Evolutionary conservation across 2,329 filamentous ascomycete species (phyloP).

Genomic region (Teratosphaeria pseudoeucalypti): DNA sequence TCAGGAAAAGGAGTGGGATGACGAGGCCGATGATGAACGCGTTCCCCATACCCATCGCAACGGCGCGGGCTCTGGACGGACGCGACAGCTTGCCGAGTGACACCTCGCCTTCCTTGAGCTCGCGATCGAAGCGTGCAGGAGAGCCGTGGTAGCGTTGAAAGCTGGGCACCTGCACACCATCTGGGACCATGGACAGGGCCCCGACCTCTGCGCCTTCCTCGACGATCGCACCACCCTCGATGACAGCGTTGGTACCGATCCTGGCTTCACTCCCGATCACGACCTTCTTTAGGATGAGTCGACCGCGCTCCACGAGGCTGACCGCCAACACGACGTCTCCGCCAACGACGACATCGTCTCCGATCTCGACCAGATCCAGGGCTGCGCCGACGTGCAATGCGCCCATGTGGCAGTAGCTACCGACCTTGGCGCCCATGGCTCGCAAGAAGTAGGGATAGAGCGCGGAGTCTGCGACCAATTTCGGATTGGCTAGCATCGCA

Average conservation of each 20-base stretch:
- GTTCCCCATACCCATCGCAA: neutral
- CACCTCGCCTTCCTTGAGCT: neutral
- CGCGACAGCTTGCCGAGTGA: neutral
- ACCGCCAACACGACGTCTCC: slow-evolving; percentile 11
- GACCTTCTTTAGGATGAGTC: slow-evolving; percentile 15
- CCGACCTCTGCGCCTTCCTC: slow-evolving; percentile 16
- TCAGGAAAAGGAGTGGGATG: neutral
- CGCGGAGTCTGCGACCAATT: neutral
- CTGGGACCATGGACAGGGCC: slow-evolving; percentile 13
- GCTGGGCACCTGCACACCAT: slow-evolving; percentile 3
- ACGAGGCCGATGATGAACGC: neutral
- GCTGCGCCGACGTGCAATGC: slow-evolving; percentile 11
- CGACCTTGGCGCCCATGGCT: slow-evolving; percentile 10
- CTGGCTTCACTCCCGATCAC: slow-evolving; percentile 9
- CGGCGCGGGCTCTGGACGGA: neutral
- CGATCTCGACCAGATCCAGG: slow-evolving; percentile 16
- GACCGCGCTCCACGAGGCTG: slow-evolving; percentile 14
- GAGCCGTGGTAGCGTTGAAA: neutral
- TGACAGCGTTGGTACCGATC: slow-evolving; percentile 13
- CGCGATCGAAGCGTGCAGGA: neutral
- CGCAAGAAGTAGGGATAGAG: neutral
- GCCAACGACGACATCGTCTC: slow-evolving; percentile 16
- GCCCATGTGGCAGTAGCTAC: slow-evolving; percentile 14
- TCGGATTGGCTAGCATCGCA: neutral
- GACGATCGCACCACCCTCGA: slow-evolving; percentile 15